phyloP scores from a whole-genome alignment of 345 rosid genomes.

The Syzygium grande region DNA sequence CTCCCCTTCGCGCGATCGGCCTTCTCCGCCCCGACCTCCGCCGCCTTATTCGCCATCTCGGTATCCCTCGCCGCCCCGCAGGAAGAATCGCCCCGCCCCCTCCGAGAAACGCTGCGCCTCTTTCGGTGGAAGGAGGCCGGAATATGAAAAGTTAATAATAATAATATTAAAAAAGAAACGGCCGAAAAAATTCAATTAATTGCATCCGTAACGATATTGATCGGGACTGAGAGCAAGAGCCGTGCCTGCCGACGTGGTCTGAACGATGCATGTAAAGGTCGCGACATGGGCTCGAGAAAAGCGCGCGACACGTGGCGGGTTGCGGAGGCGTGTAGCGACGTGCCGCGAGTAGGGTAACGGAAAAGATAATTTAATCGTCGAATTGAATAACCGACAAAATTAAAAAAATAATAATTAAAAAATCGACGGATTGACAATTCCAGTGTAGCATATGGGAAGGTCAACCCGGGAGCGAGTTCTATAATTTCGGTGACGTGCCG shows the following conservation, averaged over 20 bases:
- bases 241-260: no score
- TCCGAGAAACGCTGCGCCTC: not conserved
- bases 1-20: not conserved
- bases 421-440: no score
- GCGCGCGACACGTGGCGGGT: not conserved
- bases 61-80: no score
- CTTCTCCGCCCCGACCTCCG: not conserved
- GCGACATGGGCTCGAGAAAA: not conserved
- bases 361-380: not conserved
- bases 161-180: not conserved
- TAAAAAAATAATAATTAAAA: not conserved
- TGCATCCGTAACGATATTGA: not conserved
- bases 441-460: fast-evolving
- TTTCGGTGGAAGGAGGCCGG: not conserved
- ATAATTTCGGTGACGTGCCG: not conserved
- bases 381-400: not conserved
- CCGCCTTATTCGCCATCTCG: not conserved
- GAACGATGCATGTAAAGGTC: not conserved
- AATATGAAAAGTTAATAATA: not conserved
- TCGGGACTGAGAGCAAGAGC: no score
- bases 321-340: not conserved
- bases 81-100: not conserved
- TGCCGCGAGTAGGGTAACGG: not conserved
- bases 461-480: not conserved
- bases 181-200: not conserved